Evolutionary conservation across 116 monocot genomes (phyloP).

Genomic region (Cymodocea nodosa): DNA sequence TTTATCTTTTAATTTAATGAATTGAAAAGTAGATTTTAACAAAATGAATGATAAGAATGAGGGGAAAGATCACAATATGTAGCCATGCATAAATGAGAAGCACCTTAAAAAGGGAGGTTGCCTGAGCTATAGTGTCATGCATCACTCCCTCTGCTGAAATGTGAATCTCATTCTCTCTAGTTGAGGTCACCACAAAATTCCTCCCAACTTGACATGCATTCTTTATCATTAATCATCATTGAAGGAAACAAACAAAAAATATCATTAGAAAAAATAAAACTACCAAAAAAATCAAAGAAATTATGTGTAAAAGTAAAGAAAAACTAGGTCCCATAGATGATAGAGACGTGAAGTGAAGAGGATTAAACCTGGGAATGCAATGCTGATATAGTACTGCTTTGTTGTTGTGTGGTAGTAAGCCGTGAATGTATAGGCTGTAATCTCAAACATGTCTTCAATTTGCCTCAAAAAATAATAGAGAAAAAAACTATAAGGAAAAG

Average conservation of each 20-base stretch:
- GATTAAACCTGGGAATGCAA: slow-evolving; percentile 1
- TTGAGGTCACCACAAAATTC: slow-evolving; percentile 45
- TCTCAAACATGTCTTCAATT: background rate
- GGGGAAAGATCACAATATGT: background rate
- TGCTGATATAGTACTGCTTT: background rate
- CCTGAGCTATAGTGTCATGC: slow-evolving; percentile 55
- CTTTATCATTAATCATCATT: slow-evolving; percentile 21
- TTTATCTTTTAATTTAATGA: too few relatives aligned
- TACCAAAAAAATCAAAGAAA: background rate
- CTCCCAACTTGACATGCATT: slow-evolving; percentile 50
- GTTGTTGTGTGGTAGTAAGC: background rate
- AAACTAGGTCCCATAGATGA: background rate
- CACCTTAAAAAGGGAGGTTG: slow-evolving; percentile 48
- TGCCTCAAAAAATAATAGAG: slow-evolving; percentile 3
- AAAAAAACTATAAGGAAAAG: background rate
- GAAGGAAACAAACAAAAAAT: slow-evolving; percentile 1
- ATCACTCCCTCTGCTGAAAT: slow-evolving; percentile 48
- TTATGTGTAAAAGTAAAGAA: background rate
- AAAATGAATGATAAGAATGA: background rate
- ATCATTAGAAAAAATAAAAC: background rate
- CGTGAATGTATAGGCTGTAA: background rate
- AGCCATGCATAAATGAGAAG: background rate
- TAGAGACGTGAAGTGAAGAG: background rate
- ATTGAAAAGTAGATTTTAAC: background rate
- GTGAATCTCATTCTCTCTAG: slow-evolving; percentile 66